Evolutionary conservation across 2,329 filamentous ascomycete genomes (phyloP), one percentile per base, ranked within the genome.

Genomic region (Colletotrichum zoysiae): DNA sequence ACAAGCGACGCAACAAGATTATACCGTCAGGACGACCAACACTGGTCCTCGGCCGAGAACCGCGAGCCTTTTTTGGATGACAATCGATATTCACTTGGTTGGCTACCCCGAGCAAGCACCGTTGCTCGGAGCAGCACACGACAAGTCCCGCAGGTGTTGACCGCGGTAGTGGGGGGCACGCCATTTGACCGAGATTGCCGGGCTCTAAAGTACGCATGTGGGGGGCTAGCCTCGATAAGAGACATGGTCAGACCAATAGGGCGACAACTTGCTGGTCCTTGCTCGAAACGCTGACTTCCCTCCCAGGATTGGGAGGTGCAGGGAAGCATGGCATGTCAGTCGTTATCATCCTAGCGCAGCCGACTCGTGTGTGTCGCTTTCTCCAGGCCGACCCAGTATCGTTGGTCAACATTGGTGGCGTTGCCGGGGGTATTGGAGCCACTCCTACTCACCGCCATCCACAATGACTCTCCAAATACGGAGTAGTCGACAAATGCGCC

Each of bases 101-200:
- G 70, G 67, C 56, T 64, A 69, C 59, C 50, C 18, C 20, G 51
- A 71, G 64, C 59, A 71, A 71, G 69, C 69, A 42, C 23, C 53
- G 18, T 38, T 18, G 40, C 33, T 50, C 38, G 50, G 26, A 60
- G 40, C 33, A 50, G 50, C 48, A 67, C 57, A 71, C 68, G 53
- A 72, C 70, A 64, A 65, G 66, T 64, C 59, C 55, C 59, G 65
- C 59, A 69, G 53, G 53, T 42, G 53, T 42, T 58, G 58, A 62
- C 23, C 53, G 51, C 30, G 40, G 61, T 69, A 35, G 65, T 66
- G 67, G 55, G 64, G 70, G 70, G 70, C 48, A 59, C 58, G 61
- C 61, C 66, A 73, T 71, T 73, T 73, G 67, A 67, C 70, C 70
- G 70, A 73, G 70, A 73, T 73, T 73, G 70, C 67, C 67, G 61